Conservation (phyloP, 441 rosid genomes). For the Croton laevigatus region DNA sequence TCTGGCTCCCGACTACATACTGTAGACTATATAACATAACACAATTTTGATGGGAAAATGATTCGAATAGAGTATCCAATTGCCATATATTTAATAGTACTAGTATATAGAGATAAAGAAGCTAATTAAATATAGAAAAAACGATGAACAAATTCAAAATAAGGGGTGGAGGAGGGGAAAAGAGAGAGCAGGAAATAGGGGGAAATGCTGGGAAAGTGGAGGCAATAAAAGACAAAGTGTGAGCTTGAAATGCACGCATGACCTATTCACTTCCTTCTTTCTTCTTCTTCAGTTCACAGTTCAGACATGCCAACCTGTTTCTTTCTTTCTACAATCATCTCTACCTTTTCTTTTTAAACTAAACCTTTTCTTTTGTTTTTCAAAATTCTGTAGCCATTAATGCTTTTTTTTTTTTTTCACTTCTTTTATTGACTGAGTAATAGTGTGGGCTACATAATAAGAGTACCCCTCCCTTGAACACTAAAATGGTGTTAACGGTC, state of each 20-base stretch:
- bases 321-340: background rate
- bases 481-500: too few species aligned
- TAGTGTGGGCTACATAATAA: too few species aligned
- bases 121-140: background rate
- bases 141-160: background rate
- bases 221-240: constrained; percentile 42
- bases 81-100: too few species aligned
- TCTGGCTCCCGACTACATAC: too few species aligned
- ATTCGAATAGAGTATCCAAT: too few species aligned
- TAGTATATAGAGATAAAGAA: background rate
- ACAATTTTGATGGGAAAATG: too few species aligned
- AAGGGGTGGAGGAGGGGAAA: background rate
- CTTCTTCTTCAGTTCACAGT: constrained; percentile 4
- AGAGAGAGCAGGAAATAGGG: constrained; percentile 35
- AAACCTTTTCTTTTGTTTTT: background rate
- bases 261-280: constrained; percentile 30
- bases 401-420: background rate
- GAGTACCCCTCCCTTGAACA: too few species aligned
- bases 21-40: too few species aligned
- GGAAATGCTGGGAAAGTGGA: constrained; percentile 47
- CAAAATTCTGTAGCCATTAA: background rate
- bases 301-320: constrained; percentile 36
- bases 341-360: background rate
- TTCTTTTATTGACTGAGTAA: background rate
- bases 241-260: constrained; percentile 43